These are phyloP conservation scores for Gomphus bonarii DNA, from an alignment of 1,284 basidiomycete species.

Conservation along the genomic window DNA sequence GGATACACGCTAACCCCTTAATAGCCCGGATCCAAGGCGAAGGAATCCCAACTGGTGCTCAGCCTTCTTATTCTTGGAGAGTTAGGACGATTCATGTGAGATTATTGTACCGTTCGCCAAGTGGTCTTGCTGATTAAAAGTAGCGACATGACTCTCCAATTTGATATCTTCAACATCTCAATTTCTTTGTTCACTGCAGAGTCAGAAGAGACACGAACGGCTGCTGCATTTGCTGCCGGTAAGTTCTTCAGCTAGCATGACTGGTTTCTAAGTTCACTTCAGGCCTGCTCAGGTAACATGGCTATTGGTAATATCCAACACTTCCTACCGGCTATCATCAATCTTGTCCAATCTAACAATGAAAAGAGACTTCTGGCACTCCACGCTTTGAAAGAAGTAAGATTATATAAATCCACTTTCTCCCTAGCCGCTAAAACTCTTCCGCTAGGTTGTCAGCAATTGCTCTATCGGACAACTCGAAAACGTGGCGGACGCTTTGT, in stretches of 20 bases:
- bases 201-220: slow-evolving; percentile 76
- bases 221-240: slow-evolving; percentile 90
- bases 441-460: slow-evolving; percentile 77
- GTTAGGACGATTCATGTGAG: slow-evolving; percentile 78
- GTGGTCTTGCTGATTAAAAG: neutral
- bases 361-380: slow-evolving; percentile 76
- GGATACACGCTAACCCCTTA: slow-evolving; percentile 5
- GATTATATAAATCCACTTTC: neutral
- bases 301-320: slow-evolving; percentile 82
- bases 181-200: slow-evolving; percentile 67
- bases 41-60: slow-evolving; percentile 60
- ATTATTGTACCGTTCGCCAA: neutral
- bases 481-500: slow-evolving; percentile 76
- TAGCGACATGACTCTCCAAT: slow-evolving; percentile 76
- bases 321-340: slow-evolving; percentile 81
- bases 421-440: neutral
- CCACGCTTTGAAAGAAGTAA: slow-evolving; percentile 87
- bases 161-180: slow-evolving; percentile 63
- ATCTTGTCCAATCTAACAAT: slow-evolving; percentile 69
- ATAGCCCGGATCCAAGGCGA: slow-evolving; percentile 55
- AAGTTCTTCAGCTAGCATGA: slow-evolving; percentile 16
- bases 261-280: neutral
- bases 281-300: slow-evolving; percentile 62
- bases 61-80: slow-evolving; percentile 84
- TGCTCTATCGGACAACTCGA: slow-evolving; percentile 77